phyloP scores from a whole-genome alignment of 495 filamentous ascomycete species.

The Evernia prunastri region DNA sequence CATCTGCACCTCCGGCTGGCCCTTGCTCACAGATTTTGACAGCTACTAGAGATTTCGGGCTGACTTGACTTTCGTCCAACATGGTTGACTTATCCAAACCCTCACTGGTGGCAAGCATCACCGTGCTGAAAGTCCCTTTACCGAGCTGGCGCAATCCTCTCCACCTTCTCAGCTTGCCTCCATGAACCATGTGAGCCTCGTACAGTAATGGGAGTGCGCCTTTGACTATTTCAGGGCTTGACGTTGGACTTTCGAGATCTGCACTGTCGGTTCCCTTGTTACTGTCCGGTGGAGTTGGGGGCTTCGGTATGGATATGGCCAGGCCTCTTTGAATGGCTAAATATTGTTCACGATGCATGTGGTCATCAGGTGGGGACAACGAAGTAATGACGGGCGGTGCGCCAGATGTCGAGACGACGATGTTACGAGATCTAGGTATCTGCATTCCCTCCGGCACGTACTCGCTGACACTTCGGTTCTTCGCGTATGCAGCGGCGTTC shows the following conservation, averaged over 20 bases:
- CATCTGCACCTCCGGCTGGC: conserved; percentile 81
- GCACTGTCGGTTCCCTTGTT: conserved; percentile 45
- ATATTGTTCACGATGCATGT: conserved; percentile 73
- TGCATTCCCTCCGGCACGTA: conserved; percentile 67
- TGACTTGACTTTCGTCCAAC: conserved; percentile 42
- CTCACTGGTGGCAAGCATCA: conserved; percentile 73
- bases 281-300: conserved; percentile 69
- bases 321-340: conserved; percentile 71
- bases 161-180: conserved; percentile 58
- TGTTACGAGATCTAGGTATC: conserved; percentile 58
- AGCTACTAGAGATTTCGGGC: conserved; percentile 71
- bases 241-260: conserved; percentile 32
- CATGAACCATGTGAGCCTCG: conserved; percentile 52
- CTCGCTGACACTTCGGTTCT: conserved; percentile 82
- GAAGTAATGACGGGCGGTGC: conserved; percentile 36
- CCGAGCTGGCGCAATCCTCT: conserved; percentile 72
- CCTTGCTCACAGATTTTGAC: conserved; percentile 95
- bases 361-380: conserved; percentile 34
- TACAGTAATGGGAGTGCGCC: conserved; percentile 27
- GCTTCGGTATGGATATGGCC: conserved; percentile 48
- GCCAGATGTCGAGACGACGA: conserved; percentile 59
- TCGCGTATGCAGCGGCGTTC: conserved; percentile 39
- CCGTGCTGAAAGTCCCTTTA: conserved; percentile 91
- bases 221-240: conserved; percentile 20
- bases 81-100: conserved; percentile 29